Evolutionary conservation across 2,329 filamentous ascomycete genomes (phyloP).

Genomic region (Trichoderma sp.): DNA sequence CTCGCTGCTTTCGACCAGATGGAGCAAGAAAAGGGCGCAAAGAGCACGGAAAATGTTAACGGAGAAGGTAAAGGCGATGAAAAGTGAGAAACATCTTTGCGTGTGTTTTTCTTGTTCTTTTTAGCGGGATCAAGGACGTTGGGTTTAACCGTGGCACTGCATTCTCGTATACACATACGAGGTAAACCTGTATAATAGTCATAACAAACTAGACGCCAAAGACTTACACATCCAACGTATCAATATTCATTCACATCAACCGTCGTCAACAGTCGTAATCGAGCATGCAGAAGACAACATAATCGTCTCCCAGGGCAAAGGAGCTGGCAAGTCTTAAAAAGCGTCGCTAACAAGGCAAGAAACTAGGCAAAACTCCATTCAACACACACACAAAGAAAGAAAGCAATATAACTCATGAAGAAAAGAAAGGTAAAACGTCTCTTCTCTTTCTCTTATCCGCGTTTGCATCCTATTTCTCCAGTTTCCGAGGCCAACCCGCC

Average conservation of each 20-base stretch:
- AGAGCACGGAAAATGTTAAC: background rate
- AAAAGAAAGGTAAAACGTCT: background rate
- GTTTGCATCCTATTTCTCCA: background rate
- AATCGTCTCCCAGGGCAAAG: background rate
- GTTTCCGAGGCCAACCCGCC: background rate
- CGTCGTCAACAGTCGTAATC: background rate
- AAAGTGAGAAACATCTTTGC: background rate
- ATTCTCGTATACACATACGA: background rate
- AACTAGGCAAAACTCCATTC: background rate
- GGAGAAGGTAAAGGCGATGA: background rate
- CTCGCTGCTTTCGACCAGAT: conserved; percentile 46
- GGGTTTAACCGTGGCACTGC: background rate
- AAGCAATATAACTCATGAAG: background rate
- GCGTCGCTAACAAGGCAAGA: background rate
- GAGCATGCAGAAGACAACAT: background rate
- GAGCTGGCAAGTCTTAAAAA: conserved; percentile 1
- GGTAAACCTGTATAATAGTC: background rate
- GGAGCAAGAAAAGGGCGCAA: background rate
- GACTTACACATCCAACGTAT: background rate
- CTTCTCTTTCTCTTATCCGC: conserved; percentile 14
- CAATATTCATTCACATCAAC: background rate
- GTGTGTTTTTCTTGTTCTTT: background rate
- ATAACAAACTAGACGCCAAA: background rate
- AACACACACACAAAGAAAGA: background rate
- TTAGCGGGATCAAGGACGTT: background rate